Conservation (phyloP, 768 basidiomycete genomes). For the Leccinum subgranulosum region DNA sequence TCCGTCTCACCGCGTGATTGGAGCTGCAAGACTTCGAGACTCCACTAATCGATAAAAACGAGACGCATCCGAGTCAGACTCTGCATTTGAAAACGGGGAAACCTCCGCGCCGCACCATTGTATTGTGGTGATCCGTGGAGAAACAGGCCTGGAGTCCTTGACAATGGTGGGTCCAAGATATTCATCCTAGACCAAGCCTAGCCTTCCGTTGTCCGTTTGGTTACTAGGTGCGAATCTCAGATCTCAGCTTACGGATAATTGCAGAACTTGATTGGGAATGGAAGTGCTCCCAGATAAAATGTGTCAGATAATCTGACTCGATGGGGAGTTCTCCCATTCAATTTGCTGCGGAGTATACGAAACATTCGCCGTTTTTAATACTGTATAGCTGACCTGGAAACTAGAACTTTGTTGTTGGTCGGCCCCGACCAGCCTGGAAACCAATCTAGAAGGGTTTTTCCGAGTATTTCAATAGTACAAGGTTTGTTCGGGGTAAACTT, state of each 20-base stretch:
- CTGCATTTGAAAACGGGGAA: background rate
- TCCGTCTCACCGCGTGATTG: background rate
- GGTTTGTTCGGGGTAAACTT: background rate
- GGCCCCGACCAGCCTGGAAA: background rate
- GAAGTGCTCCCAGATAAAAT: background rate
- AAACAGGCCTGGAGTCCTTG: background rate
- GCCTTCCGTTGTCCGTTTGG: background rate
- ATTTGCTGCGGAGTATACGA: background rate
- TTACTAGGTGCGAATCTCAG: background rate
- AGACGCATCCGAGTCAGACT: background rate
- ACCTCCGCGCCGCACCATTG: background rate
- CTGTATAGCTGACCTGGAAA: background rate
- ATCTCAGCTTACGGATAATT: background rate
- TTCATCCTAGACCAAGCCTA: background rate
- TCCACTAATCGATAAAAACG: background rate
- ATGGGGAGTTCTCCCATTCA: background rate
- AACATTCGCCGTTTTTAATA: background rate
- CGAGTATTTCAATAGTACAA: background rate
- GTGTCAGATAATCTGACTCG: background rate
- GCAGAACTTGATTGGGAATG: background rate
- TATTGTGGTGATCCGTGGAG: background rate
- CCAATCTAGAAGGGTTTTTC: background rate
- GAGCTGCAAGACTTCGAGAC: background rate
- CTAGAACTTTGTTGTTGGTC: background rate
- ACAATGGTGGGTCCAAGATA: background rate